Conservation (phyloP, 1,284 basidiomycete genomes). For the Chondrostereum purpureum region DNA sequence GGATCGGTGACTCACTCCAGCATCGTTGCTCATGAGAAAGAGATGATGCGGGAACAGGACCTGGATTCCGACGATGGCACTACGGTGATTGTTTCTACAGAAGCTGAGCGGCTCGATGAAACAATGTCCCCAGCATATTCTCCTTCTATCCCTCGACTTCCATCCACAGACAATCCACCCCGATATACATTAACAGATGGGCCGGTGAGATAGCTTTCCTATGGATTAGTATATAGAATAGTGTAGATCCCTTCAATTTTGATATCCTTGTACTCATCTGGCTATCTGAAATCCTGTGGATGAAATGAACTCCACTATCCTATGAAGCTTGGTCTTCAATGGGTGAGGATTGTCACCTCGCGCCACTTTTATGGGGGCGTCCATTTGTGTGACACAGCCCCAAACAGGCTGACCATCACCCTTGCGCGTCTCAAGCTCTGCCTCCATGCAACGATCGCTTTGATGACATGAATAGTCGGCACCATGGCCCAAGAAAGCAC, state of each 20-base stretch:
- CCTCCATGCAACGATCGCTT: slow-evolving; percentile 14
- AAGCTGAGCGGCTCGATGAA: too few species aligned
- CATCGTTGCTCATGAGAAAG: slow-evolving; percentile 12
- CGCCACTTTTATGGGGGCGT: not conserved
- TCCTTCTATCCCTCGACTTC: not conserved
- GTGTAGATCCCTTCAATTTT: too few species aligned
- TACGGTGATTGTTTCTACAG: not conserved
- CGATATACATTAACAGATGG: too few species aligned
- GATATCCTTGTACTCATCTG: too few species aligned
- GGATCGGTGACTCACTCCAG: slow-evolving; percentile 13
- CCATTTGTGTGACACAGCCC: slow-evolving; percentile 5
- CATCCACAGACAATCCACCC: not conserved
- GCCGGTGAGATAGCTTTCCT: too few species aligned
- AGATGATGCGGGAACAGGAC: slow-evolving; percentile 7
- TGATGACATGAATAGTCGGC: slow-evolving; percentile 67
- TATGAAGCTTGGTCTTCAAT: too few species aligned
- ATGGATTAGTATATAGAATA: too few species aligned
- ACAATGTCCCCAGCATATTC: not conserved
- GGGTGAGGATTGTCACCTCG: too few species aligned
- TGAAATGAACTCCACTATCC: too few species aligned
- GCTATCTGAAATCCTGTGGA: too few species aligned
- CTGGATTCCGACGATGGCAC: slow-evolving; percentile 1
- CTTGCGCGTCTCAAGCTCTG: not conserved
- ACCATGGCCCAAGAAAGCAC: slow-evolving; percentile 70
- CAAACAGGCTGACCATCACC: slow-evolving; percentile 10